phyloP scores from a whole-genome alignment of 2,329 filamentous ascomycete species.

The Pseudocercospora crystallina region DNA sequence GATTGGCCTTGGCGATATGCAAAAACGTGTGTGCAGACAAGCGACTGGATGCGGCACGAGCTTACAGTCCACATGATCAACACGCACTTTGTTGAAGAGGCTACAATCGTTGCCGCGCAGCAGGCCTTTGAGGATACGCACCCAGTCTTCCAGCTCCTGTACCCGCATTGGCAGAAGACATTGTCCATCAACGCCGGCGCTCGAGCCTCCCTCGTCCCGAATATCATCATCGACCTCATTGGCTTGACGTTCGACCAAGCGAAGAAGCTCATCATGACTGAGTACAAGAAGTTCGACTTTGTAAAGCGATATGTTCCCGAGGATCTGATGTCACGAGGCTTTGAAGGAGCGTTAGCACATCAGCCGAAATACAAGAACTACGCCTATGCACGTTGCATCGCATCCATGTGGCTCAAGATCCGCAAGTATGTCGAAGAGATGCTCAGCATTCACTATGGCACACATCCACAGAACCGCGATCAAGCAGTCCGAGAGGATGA shows the following conservation, averaged over 20 bases:
- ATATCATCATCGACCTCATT: slow-evolving; percentile 45
- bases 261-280: slow-evolving; percentile 41
- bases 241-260: slow-evolving; percentile 42
- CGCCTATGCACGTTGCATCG: slow-evolving; percentile 49
- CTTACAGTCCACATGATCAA: slow-evolving; percentile 42
- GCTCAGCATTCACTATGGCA: slow-evolving; percentile 15
- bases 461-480: slow-evolving; percentile 36
- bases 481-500: slow-evolving; percentile 32
- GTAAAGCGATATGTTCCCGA: slow-evolving; percentile 47
- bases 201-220: slow-evolving; percentile 46
- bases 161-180: slow-evolving; percentile 53
- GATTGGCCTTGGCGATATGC: slow-evolving; percentile 57
- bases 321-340: slow-evolving; percentile 47
- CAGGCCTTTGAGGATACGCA: slow-evolving; percentile 49
- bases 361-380: slow-evolving; percentile 50
- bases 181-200: slow-evolving; percentile 52
- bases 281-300: slow-evolving; percentile 49
- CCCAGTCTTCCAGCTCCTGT: slow-evolving; percentile 45
- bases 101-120: slow-evolving; percentile 22
- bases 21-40: slow-evolving; percentile 50
- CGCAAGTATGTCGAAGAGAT: slow-evolving; percentile 42
- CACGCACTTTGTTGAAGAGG: slow-evolving; percentile 25
- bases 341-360: slow-evolving; percentile 34
- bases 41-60: slow-evolving; percentile 53
- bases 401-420: slow-evolving; percentile 47